Evolutionary conservation across 169 alveolate species (phyloP).

Genomic region (Toxoplasma gondii): DNA sequence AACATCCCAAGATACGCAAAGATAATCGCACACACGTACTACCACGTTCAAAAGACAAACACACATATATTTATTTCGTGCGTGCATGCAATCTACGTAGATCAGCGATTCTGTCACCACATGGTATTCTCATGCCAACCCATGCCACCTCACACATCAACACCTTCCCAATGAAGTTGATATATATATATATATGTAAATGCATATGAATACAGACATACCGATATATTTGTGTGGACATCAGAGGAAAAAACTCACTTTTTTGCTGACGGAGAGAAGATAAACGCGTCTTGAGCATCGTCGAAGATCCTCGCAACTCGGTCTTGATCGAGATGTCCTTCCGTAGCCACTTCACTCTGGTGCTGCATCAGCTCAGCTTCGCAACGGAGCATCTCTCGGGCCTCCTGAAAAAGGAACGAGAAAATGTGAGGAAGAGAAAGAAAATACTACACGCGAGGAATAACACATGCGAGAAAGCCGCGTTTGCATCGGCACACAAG

Average conservation of each 20-base stretch:
- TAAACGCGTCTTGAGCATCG: constrained; percentile 12
- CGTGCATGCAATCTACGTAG: too few relatives aligned
- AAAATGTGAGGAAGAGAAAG: not conserved
- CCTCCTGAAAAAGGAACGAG: constrained; percentile 6
- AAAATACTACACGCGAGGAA: not conserved
- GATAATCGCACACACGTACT: too few relatives aligned
- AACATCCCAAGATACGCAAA: too few relatives aligned
- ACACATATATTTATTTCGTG: too few relatives aligned
- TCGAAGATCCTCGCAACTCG: constrained; percentile 17
- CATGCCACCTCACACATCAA: too few relatives aligned
- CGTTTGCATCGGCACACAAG: not conserved
- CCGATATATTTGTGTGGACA: not conserved
- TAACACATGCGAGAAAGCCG: not conserved
- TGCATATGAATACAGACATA: not conserved
- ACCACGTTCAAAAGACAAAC: too few relatives aligned
- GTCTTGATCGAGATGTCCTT: not conserved
- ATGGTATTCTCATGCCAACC: too few relatives aligned
- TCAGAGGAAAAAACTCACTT: not conserved
- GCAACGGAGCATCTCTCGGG: constrained; percentile 9
- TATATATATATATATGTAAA: too few relatives aligned
- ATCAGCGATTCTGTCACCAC: too few relatives aligned
- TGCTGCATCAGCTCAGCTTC: constrained; percentile 5
- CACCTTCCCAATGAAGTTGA: too few relatives aligned
- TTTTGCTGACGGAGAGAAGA: not conserved
- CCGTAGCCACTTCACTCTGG: not conserved